Evolutionary conservation across 371 early-diverging fungal species (phyloP), one percentile per base, ranked within the genome.

Genomic region (Apophysomyces variabilis): DNA sequence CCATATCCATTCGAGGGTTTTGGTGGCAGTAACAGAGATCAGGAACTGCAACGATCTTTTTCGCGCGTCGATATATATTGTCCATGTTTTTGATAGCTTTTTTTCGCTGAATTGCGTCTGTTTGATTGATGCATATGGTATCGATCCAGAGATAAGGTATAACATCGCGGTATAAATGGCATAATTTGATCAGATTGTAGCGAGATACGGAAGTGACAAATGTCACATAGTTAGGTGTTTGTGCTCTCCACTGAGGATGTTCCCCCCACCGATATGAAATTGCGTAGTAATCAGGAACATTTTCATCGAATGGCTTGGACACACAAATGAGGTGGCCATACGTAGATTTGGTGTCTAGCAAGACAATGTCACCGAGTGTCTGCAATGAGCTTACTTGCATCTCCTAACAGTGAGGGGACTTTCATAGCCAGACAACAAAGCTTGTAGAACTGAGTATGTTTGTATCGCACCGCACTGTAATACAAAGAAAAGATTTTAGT

Each of bases 221-320:
- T 21, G 54, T 26, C 21, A 26, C 21, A 21, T 50, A 50, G n/a
- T 16, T 5, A 18, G n/a, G n/a, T 16, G 54, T 50, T 50, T 50
- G 9, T 5, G 21, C 21, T 21, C 21, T 21, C 54, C 54, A 50
- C 21, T 21, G 9, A n/a, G n/a, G n/a, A 18, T 18, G 21, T 21
- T 50, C 18, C 9, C 54, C 54, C 54, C 54, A 50, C 1, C 54
- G 54, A 50, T 50, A 50, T 5, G 54, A 50, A 21, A 50, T 50
- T 9, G 54, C 54, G 11, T 21, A 50, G 21, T 50, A 50, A 7
- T 21, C 41, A 13, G 41, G 41, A 41, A 41, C 13, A 41, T 13
- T 41, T 41, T 41, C 13, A 41, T 41, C 41, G 13, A 41, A 41
- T 41, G 41, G 41, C 13, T 11, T 13, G 13, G 41, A 41, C 41